Percentiles rank a stretch among this genome's conserved stretches.
Evolutionary conservation across 805 yeast species (phyloP).

Genomic region (Schwanniomyces sp.): DNA sequence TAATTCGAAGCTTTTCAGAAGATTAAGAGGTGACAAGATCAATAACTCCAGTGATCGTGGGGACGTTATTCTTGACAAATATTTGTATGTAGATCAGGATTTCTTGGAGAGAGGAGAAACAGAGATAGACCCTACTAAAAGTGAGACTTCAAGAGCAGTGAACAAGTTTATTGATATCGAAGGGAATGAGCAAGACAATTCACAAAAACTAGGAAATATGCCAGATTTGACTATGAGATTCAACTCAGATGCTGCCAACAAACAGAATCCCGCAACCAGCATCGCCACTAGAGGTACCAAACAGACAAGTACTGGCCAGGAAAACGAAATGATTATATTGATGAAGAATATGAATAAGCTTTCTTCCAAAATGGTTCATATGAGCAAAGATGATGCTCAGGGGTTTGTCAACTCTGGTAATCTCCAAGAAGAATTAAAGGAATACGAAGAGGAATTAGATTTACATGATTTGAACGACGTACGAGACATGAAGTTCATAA

Average conservation of each 20-base stretch:
- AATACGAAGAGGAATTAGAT: constrained; percentile 29
- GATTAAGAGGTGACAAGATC: constrained; percentile 85
- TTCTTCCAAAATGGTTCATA: constrained; percentile 71
- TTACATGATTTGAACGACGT: constrained; percentile 38
- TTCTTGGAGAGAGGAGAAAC: constrained; percentile 41
- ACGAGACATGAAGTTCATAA: constrained; percentile 28
- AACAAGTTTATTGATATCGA: constrained; percentile 73
- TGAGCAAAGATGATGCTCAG: constrained; percentile 5
- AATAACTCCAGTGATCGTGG: constrained; percentile 70
- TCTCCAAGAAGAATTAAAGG: constrained; percentile 12
- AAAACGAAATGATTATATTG: constrained; percentile 69
- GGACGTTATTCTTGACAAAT: constrained; percentile 82
- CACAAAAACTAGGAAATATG: constrained; percentile 70
- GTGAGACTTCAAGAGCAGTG: constrained; percentile 45
- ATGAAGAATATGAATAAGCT: constrained; percentile 87
- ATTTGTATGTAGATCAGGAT: constrained; percentile 69
- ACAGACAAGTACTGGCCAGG: constrained; percentile 18
- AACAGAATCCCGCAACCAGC: constrained; percentile 1
- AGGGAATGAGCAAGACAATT: constrained; percentile 80
- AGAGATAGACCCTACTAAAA: constrained; percentile 21
- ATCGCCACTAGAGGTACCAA: constrained; percentile 4
- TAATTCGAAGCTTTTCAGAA: constrained; percentile 82
- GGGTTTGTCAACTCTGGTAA: not conserved
- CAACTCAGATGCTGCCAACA: constrained; percentile 37
- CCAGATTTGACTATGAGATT: constrained; percentile 89